Percentiles rank a stretch among this genome's conserved stretches.
Conservation (phyloP, 352 stramenopile species). For the Pythium phragmitis region DNA sequence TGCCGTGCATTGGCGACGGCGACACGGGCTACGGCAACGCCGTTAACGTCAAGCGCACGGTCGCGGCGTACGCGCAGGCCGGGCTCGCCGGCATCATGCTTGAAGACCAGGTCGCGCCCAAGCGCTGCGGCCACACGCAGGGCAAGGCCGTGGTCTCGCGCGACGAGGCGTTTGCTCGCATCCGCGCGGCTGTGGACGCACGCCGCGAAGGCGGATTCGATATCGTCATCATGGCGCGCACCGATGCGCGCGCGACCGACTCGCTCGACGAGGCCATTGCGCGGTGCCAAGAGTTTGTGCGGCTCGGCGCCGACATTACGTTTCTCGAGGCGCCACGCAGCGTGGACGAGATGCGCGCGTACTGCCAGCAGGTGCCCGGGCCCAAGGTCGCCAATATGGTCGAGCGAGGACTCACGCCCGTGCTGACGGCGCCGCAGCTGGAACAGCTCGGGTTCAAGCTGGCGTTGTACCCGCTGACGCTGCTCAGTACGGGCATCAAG, state of each 20-base stretch:
- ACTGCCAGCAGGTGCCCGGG: constrained; percentile 88
- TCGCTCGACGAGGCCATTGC: constrained; percentile 91
- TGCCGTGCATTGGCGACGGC: constrained; percentile 82
- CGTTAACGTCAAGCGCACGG: constrained; percentile 92
- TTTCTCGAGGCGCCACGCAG: constrained; percentile 93
- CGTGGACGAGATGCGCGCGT: constrained; percentile 90
- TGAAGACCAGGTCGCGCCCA: constrained; percentile 93
- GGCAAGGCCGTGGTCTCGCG: constrained; percentile 89
- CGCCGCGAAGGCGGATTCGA: constrained; percentile 81
- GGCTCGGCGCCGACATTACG: constrained; percentile 93
- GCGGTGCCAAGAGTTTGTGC: constrained; percentile 90
- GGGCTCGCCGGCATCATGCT: constrained; percentile 94
- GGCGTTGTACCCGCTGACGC: constrained; percentile 92
- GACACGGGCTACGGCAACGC: constrained; percentile 94
- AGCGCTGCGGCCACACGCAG: constrained; percentile 91
- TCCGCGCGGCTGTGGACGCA: constrained; percentile 90
- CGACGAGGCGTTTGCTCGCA: constrained; percentile 82
- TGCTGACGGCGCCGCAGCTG: constrained; percentile 86
- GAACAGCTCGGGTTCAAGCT: constrained; percentile 92
- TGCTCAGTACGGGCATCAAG: constrained; percentile 93
- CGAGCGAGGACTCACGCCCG: constrained; percentile 92
- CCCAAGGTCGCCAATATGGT: constrained; percentile 96
- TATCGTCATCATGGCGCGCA: constrained; percentile 93
- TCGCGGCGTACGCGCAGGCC: constrained; percentile 87
- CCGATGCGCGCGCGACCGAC: constrained; percentile 89